Percentiles rank a stretch among this genome's conserved stretches.
phyloP scores from a whole-genome alignment of 306 rosid species.

The Luffa acutangula region DNA sequence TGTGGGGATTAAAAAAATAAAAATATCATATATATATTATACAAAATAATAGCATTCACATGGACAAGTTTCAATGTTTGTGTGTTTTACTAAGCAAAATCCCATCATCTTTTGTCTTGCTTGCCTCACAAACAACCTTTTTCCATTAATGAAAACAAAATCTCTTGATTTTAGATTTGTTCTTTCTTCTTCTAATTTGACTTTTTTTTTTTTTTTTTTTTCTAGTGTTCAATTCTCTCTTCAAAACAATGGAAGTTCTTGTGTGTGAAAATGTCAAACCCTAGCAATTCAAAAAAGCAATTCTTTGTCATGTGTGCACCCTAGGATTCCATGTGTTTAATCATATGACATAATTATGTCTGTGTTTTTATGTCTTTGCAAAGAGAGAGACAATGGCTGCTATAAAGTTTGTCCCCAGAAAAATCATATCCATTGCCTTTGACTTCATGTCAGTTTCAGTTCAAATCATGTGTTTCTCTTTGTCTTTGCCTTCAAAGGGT shows the following conservation, averaged over 20 bases:
- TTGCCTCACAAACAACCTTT: slow-evolving; percentile 1
- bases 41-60: background rate
- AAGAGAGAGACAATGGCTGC: background rate
- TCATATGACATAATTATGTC: slow-evolving; percentile 6
- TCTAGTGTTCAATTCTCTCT: background rate
- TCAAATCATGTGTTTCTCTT: background rate
- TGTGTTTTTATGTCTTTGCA: background rate
- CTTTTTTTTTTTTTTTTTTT: background rate
- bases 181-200: background rate
- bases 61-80: background rate
- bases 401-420: background rate
- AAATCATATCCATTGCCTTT: background rate
- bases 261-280: slow-evolving; percentile 2
- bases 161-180: background rate
- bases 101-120: background rate
- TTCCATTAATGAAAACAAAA: background rate
- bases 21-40: background rate
- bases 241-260: background rate
- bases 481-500: background rate
- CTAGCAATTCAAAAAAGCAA: background rate
- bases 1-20: background rate
- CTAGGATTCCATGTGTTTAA: background rate
- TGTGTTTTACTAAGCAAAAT: background rate
- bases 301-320: background rate
- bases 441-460: background rate